Base-by-base conservation (phyloP, 2,329 filamentous ascomycete genomes). In the Venturia nashicola region DNA sequence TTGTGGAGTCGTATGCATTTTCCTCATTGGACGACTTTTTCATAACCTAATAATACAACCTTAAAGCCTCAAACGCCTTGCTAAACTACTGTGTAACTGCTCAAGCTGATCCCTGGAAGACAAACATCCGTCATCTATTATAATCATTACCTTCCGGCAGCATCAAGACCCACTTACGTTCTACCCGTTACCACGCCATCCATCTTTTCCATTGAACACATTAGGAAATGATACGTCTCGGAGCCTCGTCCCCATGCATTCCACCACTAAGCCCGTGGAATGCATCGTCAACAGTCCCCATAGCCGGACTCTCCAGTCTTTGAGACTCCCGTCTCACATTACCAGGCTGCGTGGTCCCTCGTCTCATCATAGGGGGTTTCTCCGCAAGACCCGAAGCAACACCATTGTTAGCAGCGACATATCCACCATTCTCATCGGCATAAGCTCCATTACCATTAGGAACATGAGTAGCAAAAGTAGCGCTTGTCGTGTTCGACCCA, bases 211-310 rank as follows among this genome's bases (percentile, higher is more conserved):
- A 9, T 23, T 11, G n/a, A 12, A 14, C 20, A 27, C 7, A 5
- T 60, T 9, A 44, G 18, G 39, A n/a, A 32, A 42, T 60, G 9
- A 42, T 60, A 6, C n/a, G 34, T 16, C 59, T 44, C 42, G 14
- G 32, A 3, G 32, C 59, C 16, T 62, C 60, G 18, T 62, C 42
- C 12, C 23, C 60, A 34, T 62, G 60, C 60, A 62, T 62, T 16
- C 60, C 60, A n/a, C 34, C 20, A 20, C 39, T 43, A 2, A 62
- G 60, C 3, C 60, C 60, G 39, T 62, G 60, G 34, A 62, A 62
- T 9, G 60, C 60, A 42, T 46, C 60, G 39, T 62, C 60, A 12
- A 43, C 23, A 16, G 60, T 62, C 32, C 44, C 44, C 60, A 62
- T 62, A 6, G 60, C 60, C 40, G 60, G 60, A 14, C 18, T 27